Base-by-base conservation (phyloP, 768 basidiomycete species). In the Tricholoma hemisulphureum region DNA sequence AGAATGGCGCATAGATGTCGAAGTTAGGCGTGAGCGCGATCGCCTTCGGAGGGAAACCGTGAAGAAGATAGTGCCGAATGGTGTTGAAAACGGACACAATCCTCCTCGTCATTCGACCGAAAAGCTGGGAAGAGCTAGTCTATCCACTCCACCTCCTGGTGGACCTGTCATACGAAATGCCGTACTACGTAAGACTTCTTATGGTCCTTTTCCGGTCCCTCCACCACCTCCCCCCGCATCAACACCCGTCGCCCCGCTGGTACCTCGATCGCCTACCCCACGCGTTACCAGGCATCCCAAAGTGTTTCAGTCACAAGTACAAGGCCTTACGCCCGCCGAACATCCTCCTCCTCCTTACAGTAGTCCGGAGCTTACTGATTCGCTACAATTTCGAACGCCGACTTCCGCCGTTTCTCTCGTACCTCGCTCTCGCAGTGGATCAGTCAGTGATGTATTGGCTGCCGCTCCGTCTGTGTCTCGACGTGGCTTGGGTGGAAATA, bases 1-100 rank as follows among this genome's bases (percentile, higher is more conserved):
- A 6, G 92, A 94, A 70, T 93, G 91, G 91, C 82, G 92, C 16
- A 84, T 93, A 60, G 92, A 94, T 6, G 80, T 86, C 23, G 92
- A 93, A 69, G 71, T 88, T 56, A 82, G 85, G 37, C 77, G 90
- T 57, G 91, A 93, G 69, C 80, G 83, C 31, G 91, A 93, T 48
- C 84, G 86, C 31, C 75, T 75, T n/a, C 82, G 86, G 51, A 76
- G 86, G 55, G 89, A 91, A 64, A 82, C 82, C 58, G 76, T 81
- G 39, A 92, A 87, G 66, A 87, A 83, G 63, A 58, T 70, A 3
- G 65, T 76, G 6, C 50, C 74, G 48, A 72, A 73, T 51, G 70
- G 67, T 41, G 58, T 72, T 6, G 77, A 77, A 34, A 65, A 67
- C 46, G 69, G 67, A 41, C 48, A 60, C 7, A 75, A 75, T 51